These are phyloP conservation scores for Pichia sp. DNA, from an alignment of 1,139 yeast species.

Conservation along the genomic window DNA sequence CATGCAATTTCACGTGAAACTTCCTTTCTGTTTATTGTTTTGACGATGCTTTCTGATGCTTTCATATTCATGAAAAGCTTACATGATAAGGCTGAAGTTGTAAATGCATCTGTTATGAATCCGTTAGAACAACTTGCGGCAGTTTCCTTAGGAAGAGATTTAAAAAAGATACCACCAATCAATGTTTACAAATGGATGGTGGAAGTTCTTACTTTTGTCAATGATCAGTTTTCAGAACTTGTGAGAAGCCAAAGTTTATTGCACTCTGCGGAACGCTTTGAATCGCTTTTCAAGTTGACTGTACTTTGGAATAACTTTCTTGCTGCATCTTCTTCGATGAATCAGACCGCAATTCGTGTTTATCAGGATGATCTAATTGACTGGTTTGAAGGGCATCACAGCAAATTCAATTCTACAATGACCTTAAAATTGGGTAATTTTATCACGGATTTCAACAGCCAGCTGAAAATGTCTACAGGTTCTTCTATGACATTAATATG, in stretches of 20 bases:
- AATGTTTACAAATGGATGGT: constrained; percentile 46
- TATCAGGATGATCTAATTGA: constrained; percentile 52
- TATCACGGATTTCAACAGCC: constrained; percentile 43
- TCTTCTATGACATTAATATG: constrained; percentile 63
- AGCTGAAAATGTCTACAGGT: constrained; percentile 57
- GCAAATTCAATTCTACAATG: constrained; percentile 9
- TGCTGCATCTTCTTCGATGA: constrained; percentile 42
- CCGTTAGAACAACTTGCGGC: constrained; percentile 75
- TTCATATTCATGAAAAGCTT: constrained; percentile 24
- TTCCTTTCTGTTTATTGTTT: constrained; percentile 33
- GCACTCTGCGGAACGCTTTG: constrained; percentile 12
- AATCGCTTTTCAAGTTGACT: constrained; percentile 24
- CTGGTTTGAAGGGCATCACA: constrained; percentile 42
- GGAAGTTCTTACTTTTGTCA: constrained; percentile 36
- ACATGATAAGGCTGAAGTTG: constrained; percentile 21
- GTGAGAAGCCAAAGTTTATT: constrained; percentile 1
- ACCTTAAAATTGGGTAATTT: constrained; percentile 26
- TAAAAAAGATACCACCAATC: constrained; percentile 57
- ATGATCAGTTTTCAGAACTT: constrained; percentile 17
- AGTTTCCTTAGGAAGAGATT: constrained; percentile 47
- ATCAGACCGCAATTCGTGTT: constrained; percentile 68
- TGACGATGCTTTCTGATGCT: constrained; percentile 28
- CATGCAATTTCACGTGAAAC: constrained; percentile 30
- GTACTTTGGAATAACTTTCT: constrained; percentile 31
- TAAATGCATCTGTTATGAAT: constrained; percentile 48